Conservation (phyloP, 305 asterid species). For the Rubia balearica region DNA sequence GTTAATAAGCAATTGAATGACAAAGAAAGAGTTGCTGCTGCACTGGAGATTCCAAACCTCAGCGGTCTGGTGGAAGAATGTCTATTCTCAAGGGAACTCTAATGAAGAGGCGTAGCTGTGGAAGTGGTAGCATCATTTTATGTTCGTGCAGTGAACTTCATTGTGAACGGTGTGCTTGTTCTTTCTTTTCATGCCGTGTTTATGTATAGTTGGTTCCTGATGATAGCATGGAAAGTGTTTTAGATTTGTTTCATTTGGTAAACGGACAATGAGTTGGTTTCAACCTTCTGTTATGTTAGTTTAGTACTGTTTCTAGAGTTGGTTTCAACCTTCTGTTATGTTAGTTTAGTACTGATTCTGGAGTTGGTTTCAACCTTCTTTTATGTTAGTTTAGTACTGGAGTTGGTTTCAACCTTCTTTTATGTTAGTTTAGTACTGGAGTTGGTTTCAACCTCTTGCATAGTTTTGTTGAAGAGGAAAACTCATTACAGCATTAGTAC, state of each 20-base stretch:
- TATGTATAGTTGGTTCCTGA: background rate
- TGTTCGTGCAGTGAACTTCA: background rate
- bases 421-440: too few relatives aligned
- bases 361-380: too few relatives aligned
- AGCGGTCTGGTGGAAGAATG: slow-evolving; percentile 88
- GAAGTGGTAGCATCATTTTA: background rate
- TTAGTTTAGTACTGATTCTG: too few relatives aligned
- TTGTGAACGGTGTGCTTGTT: background rate
- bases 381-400: too few relatives aligned
- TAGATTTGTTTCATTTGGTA: background rate
- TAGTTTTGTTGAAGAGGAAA: background rate
- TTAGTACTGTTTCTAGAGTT: background rate
- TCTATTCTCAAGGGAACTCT: slow-evolving; percentile 73
- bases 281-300: background rate
- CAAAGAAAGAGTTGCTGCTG: slow-evolving; percentile 91
- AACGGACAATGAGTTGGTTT: background rate
- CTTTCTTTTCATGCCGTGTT: background rate
- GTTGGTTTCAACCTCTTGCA: too few relatives aligned
- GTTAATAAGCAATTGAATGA: slow-evolving; percentile 89
- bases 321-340: too few relatives aligned
- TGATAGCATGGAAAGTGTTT: background rate
- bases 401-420: too few relatives aligned
- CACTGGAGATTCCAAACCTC: slow-evolving; percentile 82
- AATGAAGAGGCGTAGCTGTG: background rate
- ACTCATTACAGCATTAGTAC: background rate